These are phyloP conservation scores for Rhizopogon salebrosus DNA, from an alignment of 768 basidiomycete species.

Conservation along the genomic window DNA sequence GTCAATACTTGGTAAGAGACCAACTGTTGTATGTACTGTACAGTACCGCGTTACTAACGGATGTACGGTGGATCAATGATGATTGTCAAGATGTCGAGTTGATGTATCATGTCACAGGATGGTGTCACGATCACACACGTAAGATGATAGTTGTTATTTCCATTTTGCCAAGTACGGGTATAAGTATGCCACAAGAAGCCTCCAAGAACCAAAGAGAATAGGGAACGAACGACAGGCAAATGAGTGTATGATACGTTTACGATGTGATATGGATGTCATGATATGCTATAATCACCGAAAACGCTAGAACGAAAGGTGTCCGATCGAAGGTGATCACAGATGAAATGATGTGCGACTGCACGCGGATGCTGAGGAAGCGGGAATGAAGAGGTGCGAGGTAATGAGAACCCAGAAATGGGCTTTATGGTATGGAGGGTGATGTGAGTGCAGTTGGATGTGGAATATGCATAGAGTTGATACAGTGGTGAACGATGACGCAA, in stretches of 20 bases:
- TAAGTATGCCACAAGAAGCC: background rate
- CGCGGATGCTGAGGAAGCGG: background rate
- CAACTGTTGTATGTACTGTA: too few species aligned
- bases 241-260: background rate
- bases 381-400: background rate
- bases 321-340: conserved; percentile 3
- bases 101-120: too few species aligned
- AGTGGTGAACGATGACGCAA: conserved; percentile 19
- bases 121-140: too few species aligned
- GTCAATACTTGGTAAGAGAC: background rate
- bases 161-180: conserved; percentile 10
- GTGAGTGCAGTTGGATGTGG: background rate
- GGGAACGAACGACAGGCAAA: background rate
- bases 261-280: background rate
- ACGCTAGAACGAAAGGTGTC: background rate
- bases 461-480: conserved; percentile 27
- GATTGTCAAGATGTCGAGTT: too few species aligned
- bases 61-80: too few species aligned
- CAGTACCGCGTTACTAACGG: too few species aligned
- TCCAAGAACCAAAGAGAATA: background rate
- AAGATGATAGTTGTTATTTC: conserved; percentile 3
- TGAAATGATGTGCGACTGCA: background rate
- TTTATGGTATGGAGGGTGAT: conserved; percentile 1
- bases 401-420: background rate
- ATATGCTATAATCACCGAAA: background rate